Base-by-base conservation (phyloP, 495 filamentous ascomycete species). In the Pseudotulostoma volvatum region DNA sequence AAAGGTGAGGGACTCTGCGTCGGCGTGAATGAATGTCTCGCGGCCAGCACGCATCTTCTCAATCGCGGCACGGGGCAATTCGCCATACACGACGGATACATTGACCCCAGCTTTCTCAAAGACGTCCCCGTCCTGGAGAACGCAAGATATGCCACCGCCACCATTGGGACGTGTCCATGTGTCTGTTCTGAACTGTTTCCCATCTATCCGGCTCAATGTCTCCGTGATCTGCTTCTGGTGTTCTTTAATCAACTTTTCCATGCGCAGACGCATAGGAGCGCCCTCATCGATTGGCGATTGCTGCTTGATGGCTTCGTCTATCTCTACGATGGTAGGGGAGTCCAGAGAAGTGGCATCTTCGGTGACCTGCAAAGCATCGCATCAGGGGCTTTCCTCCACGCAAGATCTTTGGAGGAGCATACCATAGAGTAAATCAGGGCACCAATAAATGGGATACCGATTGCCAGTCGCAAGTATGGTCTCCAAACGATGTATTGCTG, bases 21-120 rank as follows among this genome's bases (percentile, higher is more conserved):
- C 76, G 4, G 80, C 64, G 37, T 79, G 77, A 20, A 68, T 61
- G 20, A 99, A 70, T 30, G 79, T 86, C 64, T 93, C 94, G 66
- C 96, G 90, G 55, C 96, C 81, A 17, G 76, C 86, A 11, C 86
- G 73, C 92, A 99, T 96, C 59, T 90, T 86, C 40, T 76, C 63
- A 37, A 99, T 87, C 11, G 86, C 92, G 0, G 84, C 68, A 37
- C 81, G 77, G 8, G 90, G 87, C 9, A 99, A 68, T 25, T 80
- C 82, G 42, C 90, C 92, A 50, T 99, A 95, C 14, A 99, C 90
- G 33, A 93, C 73, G 33, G 81, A 88, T 44, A 85, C 87, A 49
- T 92, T 93, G 32, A 96, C 92, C 9, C 90, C 90, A 25, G 87
- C 90, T 60, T 99, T 99, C 60, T 99, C 90, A 54, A 96, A 99